Evolutionary conservation across 306 rosid species (phyloP).

Genomic region (Herpetospermum pedunculosum): DNA sequence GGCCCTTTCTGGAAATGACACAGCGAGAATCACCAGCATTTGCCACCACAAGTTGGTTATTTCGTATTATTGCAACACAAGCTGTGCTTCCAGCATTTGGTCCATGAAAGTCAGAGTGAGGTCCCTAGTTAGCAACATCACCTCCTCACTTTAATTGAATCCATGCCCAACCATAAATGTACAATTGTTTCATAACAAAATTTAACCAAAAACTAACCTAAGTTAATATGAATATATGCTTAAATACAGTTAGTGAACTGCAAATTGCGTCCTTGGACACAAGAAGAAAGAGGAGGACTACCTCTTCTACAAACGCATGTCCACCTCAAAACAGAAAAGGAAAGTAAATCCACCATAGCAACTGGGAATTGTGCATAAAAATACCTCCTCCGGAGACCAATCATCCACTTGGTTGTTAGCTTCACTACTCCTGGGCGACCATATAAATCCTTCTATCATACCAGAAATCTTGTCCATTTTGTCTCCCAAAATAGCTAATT

Average conservation of each 20-base stretch:
- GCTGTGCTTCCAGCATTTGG: conserved; percentile 90
- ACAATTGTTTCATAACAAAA: neutral
- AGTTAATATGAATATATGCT: neutral
- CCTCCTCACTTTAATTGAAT: conserved; percentile 16
- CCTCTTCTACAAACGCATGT: conserved; percentile 11
- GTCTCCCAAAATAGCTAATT: conserved; percentile 80
- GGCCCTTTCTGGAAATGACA: conserved; percentile 78
- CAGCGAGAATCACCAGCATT: conserved; percentile 99
- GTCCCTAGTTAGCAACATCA: conserved; percentile 58
- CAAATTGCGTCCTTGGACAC: conserved; percentile 2
- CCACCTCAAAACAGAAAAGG: conserved; percentile 14
- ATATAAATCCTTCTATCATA: conserved; percentile 68
- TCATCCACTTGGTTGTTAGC: conserved; percentile 32
- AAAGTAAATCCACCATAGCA: conserved; percentile 6
- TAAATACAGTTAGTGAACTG: neutral
- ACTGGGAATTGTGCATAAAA: conserved; percentile 12
- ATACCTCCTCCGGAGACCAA: conserved; percentile 93
- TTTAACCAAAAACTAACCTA: neutral
- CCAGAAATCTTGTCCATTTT: conserved; percentile 70
- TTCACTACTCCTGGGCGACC: conserved; percentile 48
- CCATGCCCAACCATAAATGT: conserved; percentile 5
- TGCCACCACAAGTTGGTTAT: conserved; percentile 66
- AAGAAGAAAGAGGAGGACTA: conserved; percentile 5
- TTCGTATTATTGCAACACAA: conserved; percentile 68
- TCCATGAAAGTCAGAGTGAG: conserved; percentile 84